Evolutionary conservation across 2,329 filamentous ascomycete species (phyloP).

Genomic region (Trichoderma sp.): DNA sequence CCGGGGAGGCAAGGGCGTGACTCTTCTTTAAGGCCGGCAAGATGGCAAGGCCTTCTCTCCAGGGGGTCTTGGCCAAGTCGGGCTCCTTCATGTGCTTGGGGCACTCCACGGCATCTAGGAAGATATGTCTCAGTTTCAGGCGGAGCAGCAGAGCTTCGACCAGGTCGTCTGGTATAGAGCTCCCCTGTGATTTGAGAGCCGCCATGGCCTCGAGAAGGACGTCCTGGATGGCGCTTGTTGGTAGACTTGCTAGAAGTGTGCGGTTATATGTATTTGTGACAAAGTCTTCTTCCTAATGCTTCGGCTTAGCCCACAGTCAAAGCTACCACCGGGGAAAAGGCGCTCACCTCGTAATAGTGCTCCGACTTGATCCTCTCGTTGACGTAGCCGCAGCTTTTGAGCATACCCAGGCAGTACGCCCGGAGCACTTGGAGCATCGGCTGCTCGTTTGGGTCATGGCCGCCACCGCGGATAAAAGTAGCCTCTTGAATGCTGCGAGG

Average conservation of each 20-base stretch:
- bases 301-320: slow-evolving; percentile 21
- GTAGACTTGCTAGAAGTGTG: slow-evolving; percentile 68
- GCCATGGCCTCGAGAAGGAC: slow-evolving; percentile 58
- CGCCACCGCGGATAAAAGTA: slow-evolving; percentile 55
- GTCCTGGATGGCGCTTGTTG: slow-evolving; percentile 56
- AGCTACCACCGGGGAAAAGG: too few species aligned
- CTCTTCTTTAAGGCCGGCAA: slow-evolving; percentile 62
- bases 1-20: slow-evolving; percentile 62
- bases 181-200: slow-evolving; percentile 50
- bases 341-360: slow-evolving; percentile 80
- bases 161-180: slow-evolving; percentile 46
- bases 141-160: slow-evolving; percentile 63
- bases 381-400: slow-evolving; percentile 81
- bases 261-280: slow-evolving; percentile 89
- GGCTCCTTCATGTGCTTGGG: slow-evolving; percentile 49
- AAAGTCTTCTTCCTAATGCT: slow-evolving; percentile 84
- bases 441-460: slow-evolving; percentile 38
- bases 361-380: slow-evolving; percentile 77
- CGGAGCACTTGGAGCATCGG: slow-evolving; percentile 68
- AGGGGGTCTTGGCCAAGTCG: slow-evolving; percentile 53
- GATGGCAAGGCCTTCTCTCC: slow-evolving; percentile 54
- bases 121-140: slow-evolving; percentile 65
- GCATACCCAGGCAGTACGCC: slow-evolving; percentile 80
- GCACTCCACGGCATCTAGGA: slow-evolving; percentile 59
- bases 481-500: slow-evolving; percentile 66